These are phyloP conservation scores for Aegilops bicornis DNA, from an alignment of 176 grass and related monocot genomes.

Conservation along the genomic window DNA sequence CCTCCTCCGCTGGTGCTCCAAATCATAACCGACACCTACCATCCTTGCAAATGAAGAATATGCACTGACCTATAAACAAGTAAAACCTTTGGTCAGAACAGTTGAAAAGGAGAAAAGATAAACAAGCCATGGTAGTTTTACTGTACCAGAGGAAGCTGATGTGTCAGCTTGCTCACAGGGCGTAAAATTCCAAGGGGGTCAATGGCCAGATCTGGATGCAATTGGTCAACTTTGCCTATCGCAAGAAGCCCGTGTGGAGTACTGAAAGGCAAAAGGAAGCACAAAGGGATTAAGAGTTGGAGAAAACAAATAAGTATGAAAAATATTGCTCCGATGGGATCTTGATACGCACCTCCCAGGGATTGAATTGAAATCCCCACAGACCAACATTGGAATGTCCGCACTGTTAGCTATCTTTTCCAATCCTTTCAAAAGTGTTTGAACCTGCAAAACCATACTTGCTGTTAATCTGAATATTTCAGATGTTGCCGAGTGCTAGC, in stretches of 20 bases:
- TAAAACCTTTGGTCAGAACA: slow-evolving; percentile 24
- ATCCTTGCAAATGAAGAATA: slow-evolving; percentile 97
- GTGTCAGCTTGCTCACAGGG: slow-evolving; percentile 80
- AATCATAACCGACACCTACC: slow-evolving; percentile 54
- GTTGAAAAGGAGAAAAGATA: neutral
- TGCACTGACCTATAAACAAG: slow-evolving; percentile 79
- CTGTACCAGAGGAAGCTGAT: slow-evolving; percentile 95
- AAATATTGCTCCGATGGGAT: slow-evolving; percentile 12
- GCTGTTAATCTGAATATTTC: slow-evolving; percentile 12
- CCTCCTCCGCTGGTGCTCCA: slow-evolving; percentile 95
- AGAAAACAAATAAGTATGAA: neutral
- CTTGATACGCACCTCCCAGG: slow-evolving; percentile 69
- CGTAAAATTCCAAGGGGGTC: slow-evolving; percentile 92
- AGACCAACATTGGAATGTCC: slow-evolving; percentile 99
- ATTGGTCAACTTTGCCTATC: slow-evolving; percentile 84
- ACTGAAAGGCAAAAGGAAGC: slow-evolving; percentile 54
- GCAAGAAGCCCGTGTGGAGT: slow-evolving; percentile 90
- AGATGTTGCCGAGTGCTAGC: slow-evolving; percentile 19
- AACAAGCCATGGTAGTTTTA: slow-evolving; percentile 16
- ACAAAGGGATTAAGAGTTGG: slow-evolving; percentile 23
- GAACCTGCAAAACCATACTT: slow-evolving; percentile 63
- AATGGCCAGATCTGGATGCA: slow-evolving; percentile 91
- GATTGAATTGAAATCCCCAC: slow-evolving; percentile 97
- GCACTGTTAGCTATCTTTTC: slow-evolving; percentile 99
- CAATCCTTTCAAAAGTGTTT: slow-evolving; percentile 96